Base-by-base conservation (phyloP, 2,329 filamentous ascomycete species). In the Geosmithia flava region DNA sequence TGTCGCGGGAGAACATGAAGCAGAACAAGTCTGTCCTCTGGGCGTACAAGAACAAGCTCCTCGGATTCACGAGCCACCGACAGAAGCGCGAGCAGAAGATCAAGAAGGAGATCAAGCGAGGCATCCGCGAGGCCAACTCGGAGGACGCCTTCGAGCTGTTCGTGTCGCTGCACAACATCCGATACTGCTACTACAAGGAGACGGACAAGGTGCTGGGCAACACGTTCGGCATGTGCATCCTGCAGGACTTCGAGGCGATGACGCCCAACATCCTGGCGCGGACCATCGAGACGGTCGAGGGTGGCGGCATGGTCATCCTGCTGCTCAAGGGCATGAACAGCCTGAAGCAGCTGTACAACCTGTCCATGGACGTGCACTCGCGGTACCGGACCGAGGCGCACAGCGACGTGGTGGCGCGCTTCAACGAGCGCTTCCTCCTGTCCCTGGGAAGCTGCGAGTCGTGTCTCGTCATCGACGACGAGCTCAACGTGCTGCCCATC, bases 131-230 rank as follows among this genome's bases (percentile, higher is more conserved):
- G 66, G 80, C 86, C 53, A 95, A 98, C 65, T 78, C 81, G 48
- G 88, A 95, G 62, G 93, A 98, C 62, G 86, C 93, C 0, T 98
- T 98, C 71, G 93, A 98, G 69, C 79, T 97, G 48, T 98, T 97
- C 68, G 85, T 97, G 58, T 93, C 89, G 50, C 81, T 95, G 49
- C 87, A 97, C 70, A 89, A 96, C 66, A 95, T 98, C 63, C 86
- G 93, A 66, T 98, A 98, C 77, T 88, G 93, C 50, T 98, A 95
- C 75, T 98, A 98, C 74, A 98, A 98, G 69, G 93, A 98, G 71
- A 97, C 93, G 27, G 93, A 98, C 60, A 97, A 96, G 74, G 96
- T 98, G 61, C 69, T 97, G 49, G 93, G 93, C 63, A 95, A 97
- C 65, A 98, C 93, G 42, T 98, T 93, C 62, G 91, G 91, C 62